Base-by-base conservation (phyloP, 129 eudicot genomes). In the Lonicera japonica region DNA sequence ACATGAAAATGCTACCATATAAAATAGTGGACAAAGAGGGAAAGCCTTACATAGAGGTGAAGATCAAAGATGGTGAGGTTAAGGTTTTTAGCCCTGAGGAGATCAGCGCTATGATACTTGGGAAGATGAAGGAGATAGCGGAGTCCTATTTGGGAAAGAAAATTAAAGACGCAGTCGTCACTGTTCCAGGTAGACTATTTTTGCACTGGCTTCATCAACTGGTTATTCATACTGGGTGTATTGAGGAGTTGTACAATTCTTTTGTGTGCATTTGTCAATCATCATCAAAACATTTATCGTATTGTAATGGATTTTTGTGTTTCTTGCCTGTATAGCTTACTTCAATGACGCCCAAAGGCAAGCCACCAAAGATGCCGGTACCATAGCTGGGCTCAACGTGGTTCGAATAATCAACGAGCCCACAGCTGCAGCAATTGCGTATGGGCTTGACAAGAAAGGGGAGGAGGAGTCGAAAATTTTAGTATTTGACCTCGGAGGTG, bases 331-430 rank as follows among this genome's bases (percentile, higher is more conserved):
- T 64, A 66, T 73, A 82, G 83, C 83, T 38, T 82, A 82, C 73
- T 82, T 82, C 54, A 82, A 82, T 62, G 83, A 82, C 65, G 88
- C 83, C 58, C 88, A 82, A 57, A 82, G 88, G 70, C 83, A 82
- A 67, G 88, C 88, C 25, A 82, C 88, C 40, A 82, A 82, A 76
- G 88, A 82, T 57, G 88, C 88, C 15, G 83, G 88, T 58, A 62
- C 71, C 43, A 82, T 82, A 25, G 83, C 83, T 29, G 88, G 83
- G 11, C 63, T 82, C 34, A 82, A 82, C 68, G 83, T 81, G 70
- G 83, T 74, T 16, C 70, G 87, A 58, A 73, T 73, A 23, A 81
- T 81, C 48, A 81, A 81, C 21, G 83, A 82, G 41, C 88, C 88
- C 14, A 82, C 81, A 16, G 88, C 88, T 1, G 88, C 88, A 22